These are phyloP conservation scores for Perilla frutescens DNA, from an alignment of 257 asterid genomes.

Conservation along the genomic window DNA sequence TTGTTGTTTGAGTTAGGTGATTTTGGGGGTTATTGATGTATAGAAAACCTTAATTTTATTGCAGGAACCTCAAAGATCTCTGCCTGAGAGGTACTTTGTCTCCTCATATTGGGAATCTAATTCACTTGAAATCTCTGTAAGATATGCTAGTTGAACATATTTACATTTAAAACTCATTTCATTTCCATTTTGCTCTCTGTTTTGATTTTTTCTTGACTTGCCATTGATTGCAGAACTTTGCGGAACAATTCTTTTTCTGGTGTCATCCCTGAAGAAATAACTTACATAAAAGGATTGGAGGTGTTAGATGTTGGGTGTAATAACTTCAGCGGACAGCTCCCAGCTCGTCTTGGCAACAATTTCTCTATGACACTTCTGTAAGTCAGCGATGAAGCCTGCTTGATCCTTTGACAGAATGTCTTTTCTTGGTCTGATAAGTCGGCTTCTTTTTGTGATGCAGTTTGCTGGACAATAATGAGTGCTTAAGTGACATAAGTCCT, in stretches of 20 bases:
- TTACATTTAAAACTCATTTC: background rate
- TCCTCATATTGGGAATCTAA: slow-evolving; percentile 66
- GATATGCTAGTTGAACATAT: slow-evolving; percentile 19
- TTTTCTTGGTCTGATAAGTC: slow-evolving; percentile 18
- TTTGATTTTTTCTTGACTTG: background rate
- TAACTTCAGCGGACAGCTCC: slow-evolving; percentile 79
- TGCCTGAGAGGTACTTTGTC: slow-evolving; percentile 76
- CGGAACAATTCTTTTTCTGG: slow-evolving; percentile 89
- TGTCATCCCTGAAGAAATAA: slow-evolving; percentile 66
- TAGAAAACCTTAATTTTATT: slow-evolving; percentile 18
- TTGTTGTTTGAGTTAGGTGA: slow-evolving; percentile 16
- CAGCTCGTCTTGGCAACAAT: slow-evolving; percentile 60
- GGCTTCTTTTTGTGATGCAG: slow-evolving; percentile 48
- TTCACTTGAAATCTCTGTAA: slow-evolving; percentile 79
- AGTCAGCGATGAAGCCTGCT: slow-evolving; percentile 37
- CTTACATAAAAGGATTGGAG: slow-evolving; percentile 62
- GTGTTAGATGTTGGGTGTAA: slow-evolving; percentile 81
- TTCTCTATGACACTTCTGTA: slow-evolving; percentile 60
- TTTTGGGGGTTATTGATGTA: background rate
- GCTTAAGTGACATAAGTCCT: slow-evolving; percentile 45
- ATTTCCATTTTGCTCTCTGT: background rate
- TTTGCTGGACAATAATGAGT: slow-evolving; percentile 77
- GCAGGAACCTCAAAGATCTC: slow-evolving; percentile 82
- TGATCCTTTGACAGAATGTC: slow-evolving; percentile 10
- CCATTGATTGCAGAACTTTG: slow-evolving; percentile 56